Conservation (phyloP, 768 basidiomycete genomes). For the Hysterangium stoloniferum region DNA sequence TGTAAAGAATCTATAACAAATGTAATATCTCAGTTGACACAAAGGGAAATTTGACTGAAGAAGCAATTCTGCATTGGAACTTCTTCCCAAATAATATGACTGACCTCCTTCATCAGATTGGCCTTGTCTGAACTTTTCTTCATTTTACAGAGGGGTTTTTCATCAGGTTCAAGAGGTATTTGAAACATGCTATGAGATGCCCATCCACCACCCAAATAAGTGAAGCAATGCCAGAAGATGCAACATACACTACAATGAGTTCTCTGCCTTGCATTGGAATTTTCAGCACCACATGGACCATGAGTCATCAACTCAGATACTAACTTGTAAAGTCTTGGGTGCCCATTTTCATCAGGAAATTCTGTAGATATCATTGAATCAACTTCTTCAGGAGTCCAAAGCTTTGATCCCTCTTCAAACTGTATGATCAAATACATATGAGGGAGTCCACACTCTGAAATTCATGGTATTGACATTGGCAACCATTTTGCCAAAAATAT, state of each 20-base stretch:
- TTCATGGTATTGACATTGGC: conserved; percentile 47
- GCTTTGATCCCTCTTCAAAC: conserved; percentile 26
- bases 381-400: conserved; percentile 29
- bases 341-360: conserved; percentile 32
- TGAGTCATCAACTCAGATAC: conserved; percentile 40
- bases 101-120: no score
- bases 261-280: conserved; percentile 24
- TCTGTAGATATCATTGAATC: conserved; percentile 34
- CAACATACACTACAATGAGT: conserved; percentile 36
- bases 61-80: conserved; percentile 29
- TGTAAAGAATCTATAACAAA: no score
- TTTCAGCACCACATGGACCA: conserved; percentile 36
- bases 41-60: no score
- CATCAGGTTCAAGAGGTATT: conserved; percentile 32
- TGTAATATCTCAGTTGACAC: no score
- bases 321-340: conserved; percentile 33
- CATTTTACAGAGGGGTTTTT: conserved; percentile 27
- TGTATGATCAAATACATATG: conserved; percentile 47
- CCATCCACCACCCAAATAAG: conserved; percentile 40
- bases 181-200: no score
- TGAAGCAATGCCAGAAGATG: conserved; percentile 44
- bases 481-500: conserved; percentile 32
- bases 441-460: conserved; percentile 49
- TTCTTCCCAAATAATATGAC: conserved; percentile 41
- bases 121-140: no score